Evolutionary conservation across 2,329 filamentous ascomycete species (phyloP).

Genomic region (Alternaria angustiovoidea): DNA sequence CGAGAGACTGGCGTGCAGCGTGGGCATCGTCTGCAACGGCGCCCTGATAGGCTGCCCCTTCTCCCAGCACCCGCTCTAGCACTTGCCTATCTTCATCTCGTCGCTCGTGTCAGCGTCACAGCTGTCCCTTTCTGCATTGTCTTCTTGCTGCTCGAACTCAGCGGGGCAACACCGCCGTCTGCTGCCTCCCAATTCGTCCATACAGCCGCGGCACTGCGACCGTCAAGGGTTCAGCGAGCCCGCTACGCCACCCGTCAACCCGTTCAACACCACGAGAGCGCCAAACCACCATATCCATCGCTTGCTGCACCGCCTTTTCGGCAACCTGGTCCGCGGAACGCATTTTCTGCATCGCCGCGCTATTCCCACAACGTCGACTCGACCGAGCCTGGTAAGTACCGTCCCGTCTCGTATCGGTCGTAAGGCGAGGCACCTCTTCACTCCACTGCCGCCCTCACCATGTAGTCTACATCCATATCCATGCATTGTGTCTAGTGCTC

Average conservation of each 20-base stretch:
- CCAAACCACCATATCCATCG: conserved; percentile 16
- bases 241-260: conserved; percentile 10
- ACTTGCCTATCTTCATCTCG: conserved; percentile 5
- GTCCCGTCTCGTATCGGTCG: conserved; percentile 17
- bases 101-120: conserved; percentile 8
- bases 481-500: not conserved
- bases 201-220: conserved; percentile 3
- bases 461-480: not conserved
- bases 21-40: conserved; percentile 13
- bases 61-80: conserved; percentile 16
- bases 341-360: conserved; percentile 23
- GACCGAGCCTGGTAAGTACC: conserved; percentile 30
- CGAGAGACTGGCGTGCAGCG: conserved; percentile 6
- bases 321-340: conserved; percentile 6
- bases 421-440: not conserved
- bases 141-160: conserved; percentile 3
- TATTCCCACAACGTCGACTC: conserved; percentile 23
- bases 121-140: not conserved
- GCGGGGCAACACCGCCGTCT: not conserved
- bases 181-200: not conserved
- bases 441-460: conserved; percentile 13
- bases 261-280: conserved; percentile 27
- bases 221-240: not conserved
- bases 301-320: conserved; percentile 6
- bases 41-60: conserved; percentile 26